Evolutionary conservation across 2,329 filamentous ascomycete species (phyloP).

Genomic region (Hypoxylon sp.): DNA sequence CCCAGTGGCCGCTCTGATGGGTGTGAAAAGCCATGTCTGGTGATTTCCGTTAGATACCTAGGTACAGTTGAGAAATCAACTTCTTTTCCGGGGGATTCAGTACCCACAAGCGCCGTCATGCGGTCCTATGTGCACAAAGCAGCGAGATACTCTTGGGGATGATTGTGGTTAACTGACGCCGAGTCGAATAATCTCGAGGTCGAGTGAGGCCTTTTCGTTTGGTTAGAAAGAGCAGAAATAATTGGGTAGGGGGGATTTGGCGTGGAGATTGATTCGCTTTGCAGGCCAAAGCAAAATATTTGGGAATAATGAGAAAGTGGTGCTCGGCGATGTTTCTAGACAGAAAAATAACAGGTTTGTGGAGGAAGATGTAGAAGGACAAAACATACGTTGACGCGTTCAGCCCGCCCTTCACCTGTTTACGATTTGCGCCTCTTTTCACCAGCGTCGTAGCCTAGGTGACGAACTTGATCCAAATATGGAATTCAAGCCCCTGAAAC

Average conservation of each 20-base stretch:
- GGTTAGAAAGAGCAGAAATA: slow-evolving; percentile 10
- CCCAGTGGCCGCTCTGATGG: slow-evolving; percentile 44
- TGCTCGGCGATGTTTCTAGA: not conserved
- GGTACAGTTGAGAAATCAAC: not conserved
- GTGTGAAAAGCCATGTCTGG: slow-evolving; percentile 49
- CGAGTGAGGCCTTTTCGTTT: not conserved
- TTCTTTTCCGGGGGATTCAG: not conserved
- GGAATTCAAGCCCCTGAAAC: not conserved
- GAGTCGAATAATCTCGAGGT: not conserved
- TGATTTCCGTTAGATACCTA: slow-evolving; percentile 20
- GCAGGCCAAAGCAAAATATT: not conserved
- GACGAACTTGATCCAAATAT: not conserved
- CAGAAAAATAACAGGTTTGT: not conserved
- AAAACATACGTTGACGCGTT: slow-evolving; percentile 25
- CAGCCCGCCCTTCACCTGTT: slow-evolving; percentile 3
- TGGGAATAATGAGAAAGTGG: not conserved
- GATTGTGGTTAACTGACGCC: not conserved
- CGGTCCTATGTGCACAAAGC: slow-evolving; percentile 20
- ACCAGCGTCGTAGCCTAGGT: not conserved
- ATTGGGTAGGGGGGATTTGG: not conserved
- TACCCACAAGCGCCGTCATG: slow-evolving; percentile 32
- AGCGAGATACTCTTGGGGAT: slow-evolving; percentile 3
- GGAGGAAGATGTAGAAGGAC: not conserved
- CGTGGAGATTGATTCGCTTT: not conserved
- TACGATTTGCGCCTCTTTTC: slow-evolving; percentile 5